Evolutionary conservation across 208 protist genomes (phyloP), one percentile per base, ranked within the genome.

Genomic region (Trypanosoma rangeli): DNA sequence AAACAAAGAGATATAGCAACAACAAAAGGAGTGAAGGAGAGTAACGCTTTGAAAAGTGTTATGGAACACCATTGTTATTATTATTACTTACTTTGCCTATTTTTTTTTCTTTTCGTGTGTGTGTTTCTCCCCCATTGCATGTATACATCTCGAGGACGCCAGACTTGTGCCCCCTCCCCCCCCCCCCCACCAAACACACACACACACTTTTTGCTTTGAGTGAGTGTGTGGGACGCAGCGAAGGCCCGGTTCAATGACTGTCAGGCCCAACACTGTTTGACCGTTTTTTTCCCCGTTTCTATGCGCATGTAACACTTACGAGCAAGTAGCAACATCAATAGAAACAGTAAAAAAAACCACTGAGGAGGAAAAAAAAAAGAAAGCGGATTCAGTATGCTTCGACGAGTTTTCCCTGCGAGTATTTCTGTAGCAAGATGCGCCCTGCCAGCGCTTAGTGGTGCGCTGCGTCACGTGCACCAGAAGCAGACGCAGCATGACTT

Each of bases 401-500:
- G 89, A 24, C 80, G 81, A 33, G 79, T 64, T 48, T 31, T 84
- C 39, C 75, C 82, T 63, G 46, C 80, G 20, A 75, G 78, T 33
- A 53, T 68, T 35, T 53, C 64, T 29, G 29, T 55, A 5, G 57
- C 46, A 12, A 65, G 37, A 16, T 46, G 63, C 20, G 22, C 67
- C 0, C 20, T 63, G 35, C 53, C 67, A 1, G 67, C 53, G 4
- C 66, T 68, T 13, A 56, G 20, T 15, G 39, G 22, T 7, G 33
- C 57, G 26, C 29, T 73, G 46, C 91, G 91, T 57, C 56, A 70
- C 12, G 77, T 80, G 0, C 76, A 85, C 68, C 91, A 96, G 74
- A 72, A 70, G 50, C 83, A 76, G 16, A 96, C 91, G 20, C 76
- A 71, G 8, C 92, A 96, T 70, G 89, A 96, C 76, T 93, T 87